phyloP scores from a whole-genome alignment of 2,329 filamentous ascomycete species.

The Tolypocladium tropicale region DNA sequence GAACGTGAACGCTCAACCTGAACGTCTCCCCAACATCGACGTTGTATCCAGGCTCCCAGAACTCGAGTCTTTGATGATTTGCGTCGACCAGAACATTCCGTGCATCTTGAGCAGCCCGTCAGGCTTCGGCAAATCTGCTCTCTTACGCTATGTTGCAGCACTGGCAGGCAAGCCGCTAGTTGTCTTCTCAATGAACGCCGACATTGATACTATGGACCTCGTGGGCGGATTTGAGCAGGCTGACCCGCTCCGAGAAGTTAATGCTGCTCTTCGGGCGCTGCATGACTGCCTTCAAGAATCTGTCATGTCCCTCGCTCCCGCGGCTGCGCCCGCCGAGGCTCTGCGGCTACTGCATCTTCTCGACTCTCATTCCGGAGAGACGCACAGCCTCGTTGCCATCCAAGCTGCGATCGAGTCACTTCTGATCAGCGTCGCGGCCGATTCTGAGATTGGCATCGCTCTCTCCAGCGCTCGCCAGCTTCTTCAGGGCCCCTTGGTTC shows the following conservation, averaged over 20 bases:
- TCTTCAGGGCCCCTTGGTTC: conserved; percentile 40
- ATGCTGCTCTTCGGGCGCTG: conserved; percentile 41
- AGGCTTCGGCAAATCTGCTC: conserved; percentile 75
- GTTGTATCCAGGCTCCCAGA: conserved; percentile 51
- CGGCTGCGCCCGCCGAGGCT: conserved; percentile 32
- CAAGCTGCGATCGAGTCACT: conserved; percentile 27
- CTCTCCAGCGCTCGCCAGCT: conserved; percentile 39
- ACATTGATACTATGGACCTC: conserved; percentile 94
- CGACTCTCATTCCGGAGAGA: conserved; percentile 28
- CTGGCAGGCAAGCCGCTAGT: conserved; percentile 65
- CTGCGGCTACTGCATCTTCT: conserved; percentile 42
- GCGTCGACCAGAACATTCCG: conserved; percentile 77
- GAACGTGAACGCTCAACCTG: conserved; percentile 41
- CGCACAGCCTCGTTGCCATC: conserved; percentile 26
- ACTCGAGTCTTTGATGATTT: conserved; percentile 79
- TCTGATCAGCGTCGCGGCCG: conserved; percentile 27
- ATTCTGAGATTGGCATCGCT: conserved; percentile 34
- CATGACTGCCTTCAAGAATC: conserved; percentile 40
- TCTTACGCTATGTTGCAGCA: conserved; percentile 73
- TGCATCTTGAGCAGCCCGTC: conserved; percentile 80
- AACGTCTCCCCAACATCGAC: conserved; percentile 39
- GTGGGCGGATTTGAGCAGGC: conserved; percentile 95
- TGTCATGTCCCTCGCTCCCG: conserved; percentile 37
- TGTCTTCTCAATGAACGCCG: conserved; percentile 83
- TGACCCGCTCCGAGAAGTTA: conserved; percentile 66